Base-by-base conservation (phyloP, 2,329 filamentous ascomycete species). In the Epichloe glyceriae region DNA sequence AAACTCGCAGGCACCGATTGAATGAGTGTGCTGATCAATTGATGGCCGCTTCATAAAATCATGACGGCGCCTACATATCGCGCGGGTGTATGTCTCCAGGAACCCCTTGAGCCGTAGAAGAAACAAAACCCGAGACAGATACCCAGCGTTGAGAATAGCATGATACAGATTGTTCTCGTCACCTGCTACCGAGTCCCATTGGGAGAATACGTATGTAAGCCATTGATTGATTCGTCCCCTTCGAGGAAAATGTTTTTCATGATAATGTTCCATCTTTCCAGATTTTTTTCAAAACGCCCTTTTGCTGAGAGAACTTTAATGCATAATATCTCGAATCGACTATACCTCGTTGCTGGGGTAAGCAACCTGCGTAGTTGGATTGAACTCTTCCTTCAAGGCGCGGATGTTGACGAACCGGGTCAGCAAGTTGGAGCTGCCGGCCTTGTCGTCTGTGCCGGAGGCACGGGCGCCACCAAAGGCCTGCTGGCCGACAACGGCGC, bases 321-420 rank as follows among this genome's bases (percentile, higher is more conserved):
- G 12, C 17, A 33, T 15, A 41, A 22, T 11, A 1, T 30, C 26
- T 5, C 22, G 19, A 15, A 34, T 14, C 37, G 12, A 48, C 63
- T 65, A 82, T 19, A 74, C 67, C 67, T 83, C 82, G 65, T 88
- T 88, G 69, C 83, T 87, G 19, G 83, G 82, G 65, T 89, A 89
- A 49, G 65, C 65, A 34, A 88, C 82, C 64, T 74, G 72, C 35
- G 75, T 74, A 35, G 79, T 82, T 3, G 79, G 70, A 54, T 71
- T 69, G 60, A 87, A 89, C 71, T 88, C 85, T 73, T 89, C 85
- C 78, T 86, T 86, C 61, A 86, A 76, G 42, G 78, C 80, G 55
- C 82, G 72, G 61, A 78, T 68, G 64, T 80, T 85, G 50, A 85
- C 80, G 63, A 86, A 86, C 46, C 83, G 73, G 52, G 71, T 75